phyloP scores from a whole-genome alignment of 768 basidiomycete genomes.

The Boletus rex-veris region DNA sequence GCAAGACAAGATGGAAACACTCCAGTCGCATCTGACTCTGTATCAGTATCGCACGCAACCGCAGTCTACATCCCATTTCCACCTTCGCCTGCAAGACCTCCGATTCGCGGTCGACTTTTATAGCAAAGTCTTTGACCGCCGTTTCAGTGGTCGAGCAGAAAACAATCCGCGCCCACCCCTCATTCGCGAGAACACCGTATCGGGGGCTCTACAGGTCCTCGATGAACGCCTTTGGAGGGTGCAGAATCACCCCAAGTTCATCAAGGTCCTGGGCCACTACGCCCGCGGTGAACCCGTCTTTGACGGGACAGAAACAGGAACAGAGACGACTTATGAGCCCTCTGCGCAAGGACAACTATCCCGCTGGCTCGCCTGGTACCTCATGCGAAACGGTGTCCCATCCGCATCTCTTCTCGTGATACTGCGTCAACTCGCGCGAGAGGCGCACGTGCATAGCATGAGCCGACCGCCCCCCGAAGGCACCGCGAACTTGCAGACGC shows the following conservation, averaged over 20 bases:
- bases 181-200: conserved; percentile 68
- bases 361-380: conserved; percentile 64
- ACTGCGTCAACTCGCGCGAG: conserved; percentile 56
- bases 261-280: conserved; percentile 46
- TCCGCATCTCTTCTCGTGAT: conserved; percentile 63
- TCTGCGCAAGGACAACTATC: conserved; percentile 19
- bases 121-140: conserved; percentile 65
- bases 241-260: conserved; percentile 18
- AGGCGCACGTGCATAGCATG: conserved; percentile 58
- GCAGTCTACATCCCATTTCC: conserved; percentile 56
- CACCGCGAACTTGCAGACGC: conserved; percentile 33
- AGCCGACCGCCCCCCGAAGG: conserved; percentile 51
- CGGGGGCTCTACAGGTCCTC: conserved; percentile 59
- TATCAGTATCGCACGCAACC: conserved; percentile 65
- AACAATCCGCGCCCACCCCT: conserved; percentile 64
- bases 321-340: conserved; percentile 9
- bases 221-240: conserved; percentile 54
- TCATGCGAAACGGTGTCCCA: conserved; percentile 65
- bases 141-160: conserved; percentile 70
- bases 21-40: conserved; percentile 71
- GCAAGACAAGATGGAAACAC: conserved; percentile 81
- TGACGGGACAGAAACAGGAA: conserved; percentile 13
- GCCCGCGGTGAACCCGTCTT: conserved; percentile 48
- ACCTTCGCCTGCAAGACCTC: conserved; percentile 68
- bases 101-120: conserved; percentile 77